Percentiles rank a stretch among this genome's conserved stretches.
phyloP scores from a whole-genome alignment of 345 rosid genomes.

The Gynandropsis gynandra region DNA sequence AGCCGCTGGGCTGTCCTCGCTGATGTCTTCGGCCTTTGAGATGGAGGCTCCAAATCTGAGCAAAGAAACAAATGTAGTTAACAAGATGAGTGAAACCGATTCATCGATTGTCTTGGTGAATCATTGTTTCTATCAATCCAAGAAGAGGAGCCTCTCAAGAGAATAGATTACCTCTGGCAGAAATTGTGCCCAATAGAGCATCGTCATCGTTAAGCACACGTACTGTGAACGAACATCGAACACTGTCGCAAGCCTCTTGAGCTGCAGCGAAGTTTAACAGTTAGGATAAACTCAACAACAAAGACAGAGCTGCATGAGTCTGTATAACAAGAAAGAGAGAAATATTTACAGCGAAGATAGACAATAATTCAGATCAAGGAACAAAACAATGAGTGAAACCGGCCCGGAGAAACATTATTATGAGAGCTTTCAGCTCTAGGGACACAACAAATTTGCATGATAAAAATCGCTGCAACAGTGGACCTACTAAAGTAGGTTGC shows the following conservation, averaged over 20 bases:
- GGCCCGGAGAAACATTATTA: too few species aligned
- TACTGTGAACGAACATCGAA: slow-evolving; percentile 52
- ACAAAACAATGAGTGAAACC: too few species aligned
- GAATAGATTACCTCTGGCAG: slow-evolving; percentile 45
- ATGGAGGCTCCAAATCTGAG: slow-evolving; percentile 85
- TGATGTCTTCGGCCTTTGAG: slow-evolving; percentile 80
- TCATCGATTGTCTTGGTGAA: too few species aligned
- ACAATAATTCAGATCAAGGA: too few species aligned
- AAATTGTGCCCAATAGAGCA: slow-evolving; percentile 44
- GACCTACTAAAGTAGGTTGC: slow-evolving; percentile 1
- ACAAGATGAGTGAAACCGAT: neutral
- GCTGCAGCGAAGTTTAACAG: slow-evolving; percentile 44
- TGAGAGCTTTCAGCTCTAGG: too few species aligned
- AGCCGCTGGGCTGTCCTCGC: slow-evolving; percentile 88
- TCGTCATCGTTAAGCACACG: slow-evolving; percentile 70
- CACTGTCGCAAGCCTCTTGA: slow-evolving; percentile 49
- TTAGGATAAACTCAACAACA: neutral
- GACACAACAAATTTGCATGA: too few species aligned
- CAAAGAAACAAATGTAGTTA: slow-evolving; percentile 5
- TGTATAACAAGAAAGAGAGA: too few species aligned
- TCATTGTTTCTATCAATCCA: too few species aligned
- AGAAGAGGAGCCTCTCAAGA: neutral
- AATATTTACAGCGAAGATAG: too few species aligned
- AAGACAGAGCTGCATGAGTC: neutral
- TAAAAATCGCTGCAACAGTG: neutral